Percentiles rank a stretch among this genome's conserved stretches.
Conservation (phyloP, 1,139 yeast genomes). For the Blastobotrys malaysiensis region DNA sequence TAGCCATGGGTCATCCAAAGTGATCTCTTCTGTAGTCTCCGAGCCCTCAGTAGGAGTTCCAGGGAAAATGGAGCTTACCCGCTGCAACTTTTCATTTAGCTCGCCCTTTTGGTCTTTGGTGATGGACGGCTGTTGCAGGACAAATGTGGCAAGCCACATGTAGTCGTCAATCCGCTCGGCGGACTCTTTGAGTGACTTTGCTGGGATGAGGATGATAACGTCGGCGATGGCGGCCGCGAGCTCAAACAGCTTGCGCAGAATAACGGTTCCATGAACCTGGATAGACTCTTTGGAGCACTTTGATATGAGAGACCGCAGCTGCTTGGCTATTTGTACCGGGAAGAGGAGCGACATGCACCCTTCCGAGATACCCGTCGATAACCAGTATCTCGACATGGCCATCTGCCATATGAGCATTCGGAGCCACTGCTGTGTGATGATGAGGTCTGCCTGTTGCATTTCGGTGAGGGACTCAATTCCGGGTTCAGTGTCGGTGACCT, state of each 20-base stretch:
- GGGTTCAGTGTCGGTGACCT: constrained; percentile 10
- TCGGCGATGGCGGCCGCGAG: constrained; percentile 19
- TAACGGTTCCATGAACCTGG: constrained; percentile 18
- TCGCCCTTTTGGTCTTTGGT: constrained; percentile 12
- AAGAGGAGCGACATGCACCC: constrained; percentile 18
- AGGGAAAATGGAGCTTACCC: constrained; percentile 4
- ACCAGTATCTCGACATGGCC: constrained; percentile 19
- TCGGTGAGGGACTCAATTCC: constrained; percentile 14
- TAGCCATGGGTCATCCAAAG: constrained; percentile 7
- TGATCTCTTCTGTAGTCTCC: neutral
- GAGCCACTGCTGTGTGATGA: constrained; percentile 22
- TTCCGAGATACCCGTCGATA: constrained; percentile 8
- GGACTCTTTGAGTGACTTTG: constrained; percentile 8
- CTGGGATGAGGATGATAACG: constrained; percentile 17
- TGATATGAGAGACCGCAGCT: constrained; percentile 14
- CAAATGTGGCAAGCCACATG: constrained; percentile 18
- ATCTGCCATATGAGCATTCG: constrained; percentile 22
- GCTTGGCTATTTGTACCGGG: constrained; percentile 19
- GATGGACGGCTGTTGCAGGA: constrained; percentile 16
- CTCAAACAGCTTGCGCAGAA: constrained; percentile 18
- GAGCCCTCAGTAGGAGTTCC: neutral
- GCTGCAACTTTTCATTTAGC: constrained; percentile 15
- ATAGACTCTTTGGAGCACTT: constrained; percentile 13
- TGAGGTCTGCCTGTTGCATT: constrained; percentile 20
- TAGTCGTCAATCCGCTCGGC: constrained; percentile 16